Evolutionary conservation across 2,329 filamentous ascomycete genomes (phyloP).

Genomic region (Akanthomyces dipterigenus): DNA sequence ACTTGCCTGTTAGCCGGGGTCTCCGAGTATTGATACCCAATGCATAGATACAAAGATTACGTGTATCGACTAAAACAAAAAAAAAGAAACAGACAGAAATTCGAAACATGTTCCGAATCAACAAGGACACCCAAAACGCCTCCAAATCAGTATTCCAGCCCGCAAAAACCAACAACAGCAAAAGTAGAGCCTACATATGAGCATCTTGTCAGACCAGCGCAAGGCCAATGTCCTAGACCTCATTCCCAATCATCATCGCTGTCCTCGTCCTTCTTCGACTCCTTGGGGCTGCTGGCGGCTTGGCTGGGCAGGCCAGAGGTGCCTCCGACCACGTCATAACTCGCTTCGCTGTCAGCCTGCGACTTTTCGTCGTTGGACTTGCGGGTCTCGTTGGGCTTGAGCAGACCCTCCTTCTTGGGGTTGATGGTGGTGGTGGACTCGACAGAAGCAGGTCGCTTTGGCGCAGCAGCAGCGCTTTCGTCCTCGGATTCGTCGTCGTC

Average conservation of each 20-base stretch:
- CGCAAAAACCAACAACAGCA: background rate
- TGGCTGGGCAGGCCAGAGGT: constrained; percentile 71
- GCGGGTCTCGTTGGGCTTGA: constrained; percentile 60
- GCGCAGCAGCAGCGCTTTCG: constrained; percentile 21
- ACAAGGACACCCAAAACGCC: constrained; percentile 3
- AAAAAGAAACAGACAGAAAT: background rate
- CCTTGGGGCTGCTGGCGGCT: constrained; percentile 62
- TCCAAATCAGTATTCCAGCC: background rate
- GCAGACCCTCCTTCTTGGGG: constrained; percentile 36
- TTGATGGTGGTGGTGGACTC: constrained; percentile 57
- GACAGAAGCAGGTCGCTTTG: constrained; percentile 41
- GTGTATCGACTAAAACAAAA: background rate
- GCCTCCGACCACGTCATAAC: constrained; percentile 86
- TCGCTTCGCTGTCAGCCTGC: constrained; percentile 86
- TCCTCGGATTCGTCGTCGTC: constrained; percentile 63
- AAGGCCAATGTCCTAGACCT: background rate
- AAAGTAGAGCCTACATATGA: constrained; percentile 16
- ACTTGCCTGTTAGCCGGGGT: background rate
- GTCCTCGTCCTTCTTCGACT: constrained; percentile 48
- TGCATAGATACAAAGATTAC: constrained; percentile 14
- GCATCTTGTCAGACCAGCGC: too few species aligned
- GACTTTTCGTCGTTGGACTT: constrained; percentile 84
- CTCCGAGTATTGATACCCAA: constrained; percentile 11
- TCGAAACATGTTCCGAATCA: background rate
- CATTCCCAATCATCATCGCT: constrained; percentile 76